Evolutionary conservation across 2,329 filamentous ascomycete species (phyloP).

Genomic region (Verticillium tricorpus): DNA sequence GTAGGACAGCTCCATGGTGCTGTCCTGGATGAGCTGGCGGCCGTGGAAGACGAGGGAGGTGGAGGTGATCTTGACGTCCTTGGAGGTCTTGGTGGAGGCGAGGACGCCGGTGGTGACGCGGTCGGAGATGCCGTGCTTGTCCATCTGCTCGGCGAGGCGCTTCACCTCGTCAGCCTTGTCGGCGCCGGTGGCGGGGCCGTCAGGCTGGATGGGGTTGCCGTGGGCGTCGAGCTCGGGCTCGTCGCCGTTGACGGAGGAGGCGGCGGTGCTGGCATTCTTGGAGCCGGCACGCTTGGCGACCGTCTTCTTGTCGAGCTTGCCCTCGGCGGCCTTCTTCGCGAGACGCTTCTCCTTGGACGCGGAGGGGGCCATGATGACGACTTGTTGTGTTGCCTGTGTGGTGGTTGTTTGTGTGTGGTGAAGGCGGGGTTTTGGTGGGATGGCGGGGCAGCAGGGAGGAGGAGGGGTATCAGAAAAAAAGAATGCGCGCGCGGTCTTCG

Average conservation of each 20-base stretch:
- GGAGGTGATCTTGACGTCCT: slow-evolving; percentile 96
- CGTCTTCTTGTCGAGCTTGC: slow-evolving; percentile 61
- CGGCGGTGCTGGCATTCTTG: slow-evolving; percentile 44
- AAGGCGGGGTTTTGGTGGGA: neutral
- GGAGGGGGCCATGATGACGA: slow-evolving; percentile 55
- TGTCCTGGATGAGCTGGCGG: slow-evolving; percentile 90
- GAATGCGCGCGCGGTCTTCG: neutral
- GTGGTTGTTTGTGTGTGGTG: slow-evolving; percentile 4
- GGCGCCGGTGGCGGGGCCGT: slow-evolving; percentile 64
- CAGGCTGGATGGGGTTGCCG: slow-evolving; percentile 50
- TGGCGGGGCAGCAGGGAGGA: neutral
- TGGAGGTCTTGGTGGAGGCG: slow-evolving; percentile 75
- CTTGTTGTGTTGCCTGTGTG: slow-evolving; percentile 9
- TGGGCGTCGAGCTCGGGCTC: slow-evolving; percentile 62
- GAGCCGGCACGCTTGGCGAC: slow-evolving; percentile 38
- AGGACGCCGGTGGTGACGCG: slow-evolving; percentile 97
- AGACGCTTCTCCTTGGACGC: slow-evolving; percentile 68
- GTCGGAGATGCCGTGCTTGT: slow-evolving; percentile 93
- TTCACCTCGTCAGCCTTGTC: slow-evolving; percentile 77
- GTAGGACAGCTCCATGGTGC: slow-evolving; percentile 87
- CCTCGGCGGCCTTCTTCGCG: slow-evolving; percentile 66
- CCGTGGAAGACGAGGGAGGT: slow-evolving; percentile 96
- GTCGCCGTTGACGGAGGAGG: slow-evolving; percentile 67
- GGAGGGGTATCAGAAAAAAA: neutral
- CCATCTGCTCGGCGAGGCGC: slow-evolving; percentile 87